A percentile compares a stretch with the other conserved stretches of the same genome.
Evolutionary conservation across 495 filamentous ascomycete species (phyloP).

Genomic region (Neurospora hispaniola): DNA sequence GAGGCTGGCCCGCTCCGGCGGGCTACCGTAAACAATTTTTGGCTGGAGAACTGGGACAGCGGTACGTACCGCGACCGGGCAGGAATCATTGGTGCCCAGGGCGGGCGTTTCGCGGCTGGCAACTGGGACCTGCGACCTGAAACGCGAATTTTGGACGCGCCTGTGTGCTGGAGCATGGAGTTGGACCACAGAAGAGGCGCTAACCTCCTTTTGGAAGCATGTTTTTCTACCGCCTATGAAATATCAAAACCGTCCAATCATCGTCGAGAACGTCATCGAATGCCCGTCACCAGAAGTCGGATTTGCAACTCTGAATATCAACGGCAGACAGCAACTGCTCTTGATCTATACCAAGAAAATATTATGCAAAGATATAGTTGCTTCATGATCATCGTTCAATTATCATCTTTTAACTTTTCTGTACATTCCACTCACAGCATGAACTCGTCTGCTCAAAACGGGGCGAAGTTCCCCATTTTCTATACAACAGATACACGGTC

Average conservation of each 20-base stretch:
- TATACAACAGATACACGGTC: neutral
- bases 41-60: slow-evolving; percentile 1
- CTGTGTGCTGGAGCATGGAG: neutral
- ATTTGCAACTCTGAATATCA: neutral
- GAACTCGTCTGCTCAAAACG: neutral
- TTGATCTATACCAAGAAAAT: neutral
- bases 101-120: neutral
- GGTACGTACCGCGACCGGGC: slow-evolving; percentile 4
- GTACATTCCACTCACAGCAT: neutral
- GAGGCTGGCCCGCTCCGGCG: slow-evolving; percentile 13
- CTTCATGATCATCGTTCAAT: neutral
- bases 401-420: neutral
- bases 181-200: neutral
- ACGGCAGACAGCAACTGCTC: neutral
- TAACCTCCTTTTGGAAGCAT: neutral
- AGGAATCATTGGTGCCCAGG: slow-evolving; percentile 18
- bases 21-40: slow-evolving; percentile 27
- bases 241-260: neutral
- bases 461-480: neutral
- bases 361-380: neutral
- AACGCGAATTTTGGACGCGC: slow-evolving; percentile 9
- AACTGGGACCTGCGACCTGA: neutral
- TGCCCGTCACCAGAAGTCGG: neutral
- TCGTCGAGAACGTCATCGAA: neutral
- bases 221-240: neutral